Evolutionary conservation across 2,329 filamentous ascomycete genomes (phyloP).

Genomic region (Canariomyces notabilis): DNA sequence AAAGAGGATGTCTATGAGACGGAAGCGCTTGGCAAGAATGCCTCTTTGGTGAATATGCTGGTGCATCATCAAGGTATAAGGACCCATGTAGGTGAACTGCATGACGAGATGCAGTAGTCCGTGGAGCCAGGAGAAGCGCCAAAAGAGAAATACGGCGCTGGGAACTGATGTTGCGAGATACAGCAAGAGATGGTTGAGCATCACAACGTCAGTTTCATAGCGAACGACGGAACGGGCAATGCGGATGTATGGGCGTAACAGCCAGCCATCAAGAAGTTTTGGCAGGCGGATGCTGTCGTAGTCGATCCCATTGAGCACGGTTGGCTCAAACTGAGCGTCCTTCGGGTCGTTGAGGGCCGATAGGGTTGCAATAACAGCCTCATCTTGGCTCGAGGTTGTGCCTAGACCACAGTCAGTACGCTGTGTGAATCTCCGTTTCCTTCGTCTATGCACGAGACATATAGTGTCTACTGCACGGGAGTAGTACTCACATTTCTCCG

Average conservation of each 20-base stretch:
- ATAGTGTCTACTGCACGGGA: too few species aligned
- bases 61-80: slow-evolving; percentile 78
- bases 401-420: too few species aligned
- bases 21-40: slow-evolving; percentile 48
- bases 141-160: slow-evolving; percentile 61
- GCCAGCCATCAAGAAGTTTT: slow-evolving; percentile 33
- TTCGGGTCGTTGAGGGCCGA: slow-evolving; percentile 39
- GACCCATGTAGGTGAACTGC: slow-evolving; percentile 63
- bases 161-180: slow-evolving; percentile 67
- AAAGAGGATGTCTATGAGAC: slow-evolving; percentile 58
- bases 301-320: slow-evolving; percentile 41
- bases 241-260: slow-evolving; percentile 46
- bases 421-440: too few species aligned
- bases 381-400: not conserved
- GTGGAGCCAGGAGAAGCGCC: slow-evolving; percentile 62
- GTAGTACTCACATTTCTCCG: not conserved
- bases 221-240: slow-evolving; percentile 55
- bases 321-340: slow-evolving; percentile 40
- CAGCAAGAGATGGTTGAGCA: slow-evolving; percentile 69
- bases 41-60: slow-evolving; percentile 78
- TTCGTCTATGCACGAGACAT: too few species aligned
- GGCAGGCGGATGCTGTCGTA: slow-evolving; percentile 23
- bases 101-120: slow-evolving; percentile 61
- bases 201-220: slow-evolving; percentile 66
- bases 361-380: slow-evolving; percentile 29